Evolutionary conservation across 2,329 filamentous ascomycete species (phyloP), one percentile per base, ranked within the genome.

Genomic region (Aspergillus persii): DNA sequence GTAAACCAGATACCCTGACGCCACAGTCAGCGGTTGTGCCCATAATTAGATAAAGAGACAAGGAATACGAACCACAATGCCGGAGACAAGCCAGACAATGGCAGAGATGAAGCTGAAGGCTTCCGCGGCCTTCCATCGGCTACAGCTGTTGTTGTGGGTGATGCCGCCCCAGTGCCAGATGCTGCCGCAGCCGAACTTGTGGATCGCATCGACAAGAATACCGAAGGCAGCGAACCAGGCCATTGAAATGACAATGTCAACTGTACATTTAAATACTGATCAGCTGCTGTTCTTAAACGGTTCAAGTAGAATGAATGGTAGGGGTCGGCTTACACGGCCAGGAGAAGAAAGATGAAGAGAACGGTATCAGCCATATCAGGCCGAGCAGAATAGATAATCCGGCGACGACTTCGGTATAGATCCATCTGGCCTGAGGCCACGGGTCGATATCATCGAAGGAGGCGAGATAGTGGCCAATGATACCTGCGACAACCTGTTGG

Each of bases 351-450:
- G 81, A 83, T 53, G 79, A 78, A 2, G 85, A 83, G 69, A 90
- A 90, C 2, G 90, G 90, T 46, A 93, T 80, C 30, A 92, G 80
- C 85, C 89, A 91, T 62, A 93, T 72, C 29, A 93, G 75, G 4
- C 85, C 80, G n/a, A 91, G 78, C 46, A 93, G 73, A 56, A 92
- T 85, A 11, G 87, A 85, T 18, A 93, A 69, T 23, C 81, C 87
- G 2, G 90, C 87, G 44, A 92, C 82, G 18, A 91, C 84, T 69
- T 89, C 84, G 50, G 89, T 85, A 79, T 91, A 93, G 76, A 93
- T 91, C 78, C 88, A 87, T 58, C 89, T 86, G 39, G 82, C 86
- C 44, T 84, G 77, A 18, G 80, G 77, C 81, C 84, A 87, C 60
- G 79, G 74, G 55, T 81, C 79, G 39, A 79, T 73, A 36, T 78